A percentile compares a stretch with the other conserved stretches of the same genome.
phyloP scores from a whole-genome alignment of 2,329 filamentous ascomycete species.

The Exophiala phaeomuriformis region DNA sequence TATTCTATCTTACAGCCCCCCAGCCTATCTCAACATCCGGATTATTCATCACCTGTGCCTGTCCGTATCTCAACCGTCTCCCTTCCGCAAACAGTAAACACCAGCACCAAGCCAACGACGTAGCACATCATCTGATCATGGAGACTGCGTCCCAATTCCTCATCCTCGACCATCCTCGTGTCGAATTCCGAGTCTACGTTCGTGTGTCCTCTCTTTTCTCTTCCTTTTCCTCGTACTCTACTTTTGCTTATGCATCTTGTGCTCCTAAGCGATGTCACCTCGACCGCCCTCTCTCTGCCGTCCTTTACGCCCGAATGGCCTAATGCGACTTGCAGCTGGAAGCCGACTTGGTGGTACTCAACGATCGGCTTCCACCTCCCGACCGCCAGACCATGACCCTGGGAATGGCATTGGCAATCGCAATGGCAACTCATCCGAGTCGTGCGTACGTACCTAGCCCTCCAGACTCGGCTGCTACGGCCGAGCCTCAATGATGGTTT shows the following conservation, averaged over 20 bases:
- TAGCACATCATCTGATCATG: not conserved
- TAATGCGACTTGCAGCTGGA: not conserved
- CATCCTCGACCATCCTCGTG: not conserved
- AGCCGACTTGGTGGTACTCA: not conserved
- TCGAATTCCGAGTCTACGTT: no score
- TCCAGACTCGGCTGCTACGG: no score
- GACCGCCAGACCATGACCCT: not conserved
- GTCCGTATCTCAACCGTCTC: not conserved
- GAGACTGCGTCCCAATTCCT: not conserved
- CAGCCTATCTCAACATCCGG: no score
- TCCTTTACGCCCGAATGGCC: not conserved
- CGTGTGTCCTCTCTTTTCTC: not conserved
- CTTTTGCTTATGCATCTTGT: not conserved
- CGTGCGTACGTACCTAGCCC: no score
- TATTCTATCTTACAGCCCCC: no score
- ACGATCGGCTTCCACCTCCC: conserved; percentile 6
- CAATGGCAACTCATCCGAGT: no score
- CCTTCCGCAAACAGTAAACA: no score
- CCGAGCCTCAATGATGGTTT: no score
- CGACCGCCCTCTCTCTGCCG: not conserved
- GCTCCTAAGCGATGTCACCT: not conserved
- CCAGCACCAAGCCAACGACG: not conserved
- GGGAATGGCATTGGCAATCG: no score
- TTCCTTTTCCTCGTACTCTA: not conserved
- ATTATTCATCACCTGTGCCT: no score